Percentiles rank a stretch among this genome's conserved stretches.
Evolutionary conservation across 768 basidiomycete genomes (phyloP).

Genomic region (Hemileccinum rubropunctum): DNA sequence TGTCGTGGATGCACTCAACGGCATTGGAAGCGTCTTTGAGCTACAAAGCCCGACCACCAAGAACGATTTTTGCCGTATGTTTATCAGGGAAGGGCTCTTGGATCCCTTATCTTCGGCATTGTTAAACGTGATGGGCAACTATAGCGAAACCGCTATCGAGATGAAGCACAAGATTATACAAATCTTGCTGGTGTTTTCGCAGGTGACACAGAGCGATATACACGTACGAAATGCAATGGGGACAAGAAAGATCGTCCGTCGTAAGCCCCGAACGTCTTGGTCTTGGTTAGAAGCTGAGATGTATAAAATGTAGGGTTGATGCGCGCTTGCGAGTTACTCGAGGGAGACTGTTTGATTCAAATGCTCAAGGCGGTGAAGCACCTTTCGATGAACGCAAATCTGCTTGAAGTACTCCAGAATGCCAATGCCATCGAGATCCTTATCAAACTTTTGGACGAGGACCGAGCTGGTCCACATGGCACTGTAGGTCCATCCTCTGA

Average conservation of each 20-base stretch:
- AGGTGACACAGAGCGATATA: conserved; percentile 93
- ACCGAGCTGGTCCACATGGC: conserved; percentile 72
- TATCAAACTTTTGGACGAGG: conserved; percentile 80
- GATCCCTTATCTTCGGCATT: conserved; percentile 91
- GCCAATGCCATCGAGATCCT: conserved; percentile 93
- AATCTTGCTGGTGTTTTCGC: conserved; percentile 87
- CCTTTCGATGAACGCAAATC: conserved; percentile 86
- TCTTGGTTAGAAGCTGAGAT: conserved; percentile 2
- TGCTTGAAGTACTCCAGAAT: conserved; percentile 93
- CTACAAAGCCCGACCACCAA: conserved; percentile 94
- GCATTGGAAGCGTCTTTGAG: conserved; percentile 94
- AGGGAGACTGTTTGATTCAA: conserved; percentile 83
- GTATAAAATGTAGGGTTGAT: conserved; percentile 60
- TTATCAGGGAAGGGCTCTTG: conserved; percentile 91
- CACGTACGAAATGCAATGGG: conserved; percentile 92
- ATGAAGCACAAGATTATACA: conserved; percentile 89
- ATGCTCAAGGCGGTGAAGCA: conserved; percentile 96
- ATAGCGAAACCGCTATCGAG: conserved; percentile 60
- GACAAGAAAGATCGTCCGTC: conserved; percentile 81
- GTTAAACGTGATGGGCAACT: conserved; percentile 80
- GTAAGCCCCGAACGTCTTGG: conserved; percentile 48
- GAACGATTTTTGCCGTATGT: conserved; percentile 98
- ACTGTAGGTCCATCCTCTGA: conserved; percentile 52
- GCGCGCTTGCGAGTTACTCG: conserved; percentile 81
- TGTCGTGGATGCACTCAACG: conserved; percentile 90